phyloP scores from a whole-genome alignment of 2,329 filamentous ascomycete genomes.

The Nemania sp. region DNA sequence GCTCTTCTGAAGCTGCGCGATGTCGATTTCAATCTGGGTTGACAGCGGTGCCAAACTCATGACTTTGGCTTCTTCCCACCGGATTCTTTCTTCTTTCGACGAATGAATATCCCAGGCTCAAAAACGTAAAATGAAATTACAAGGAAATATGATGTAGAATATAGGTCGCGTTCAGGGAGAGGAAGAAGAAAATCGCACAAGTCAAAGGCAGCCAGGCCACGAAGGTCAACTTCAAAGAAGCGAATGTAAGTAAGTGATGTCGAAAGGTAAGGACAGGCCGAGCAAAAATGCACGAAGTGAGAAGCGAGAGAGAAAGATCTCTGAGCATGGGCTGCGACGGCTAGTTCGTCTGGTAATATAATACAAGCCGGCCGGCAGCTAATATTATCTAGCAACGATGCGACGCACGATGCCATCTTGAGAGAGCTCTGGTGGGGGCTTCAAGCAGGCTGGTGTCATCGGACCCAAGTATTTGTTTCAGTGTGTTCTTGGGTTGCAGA shows the following conservation, averaged over 20 bases:
- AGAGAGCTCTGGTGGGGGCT: not conserved
- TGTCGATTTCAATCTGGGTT: constrained; percentile 29
- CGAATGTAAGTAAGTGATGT: constrained; percentile 21
- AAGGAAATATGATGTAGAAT: too few species aligned
- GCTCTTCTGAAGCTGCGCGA: constrained; percentile 31
- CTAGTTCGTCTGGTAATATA: too few species aligned
- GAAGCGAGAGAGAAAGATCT: constrained; percentile 8
- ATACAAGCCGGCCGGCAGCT: not conserved
- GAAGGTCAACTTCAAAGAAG: constrained; percentile 40
- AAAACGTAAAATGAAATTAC: not conserved
- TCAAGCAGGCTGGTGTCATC: constrained; percentile 8
- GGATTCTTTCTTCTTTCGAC: not conserved
- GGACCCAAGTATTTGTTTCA: constrained; percentile 17
- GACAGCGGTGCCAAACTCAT: constrained; percentile 29
- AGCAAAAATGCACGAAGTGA: constrained; percentile 7
- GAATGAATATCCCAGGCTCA: too few species aligned
- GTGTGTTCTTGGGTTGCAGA: constrained; percentile 10
- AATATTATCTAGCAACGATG: not conserved
- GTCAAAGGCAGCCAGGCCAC: constrained; percentile 32
- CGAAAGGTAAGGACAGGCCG: constrained; percentile 20
- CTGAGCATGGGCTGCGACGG: constrained; percentile 1
- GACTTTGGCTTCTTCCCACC: not conserved
- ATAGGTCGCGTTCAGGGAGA: too few species aligned
- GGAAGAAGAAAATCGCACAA: constrained; percentile 15
- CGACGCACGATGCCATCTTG: not conserved